Evolutionary conservation across 2,329 filamentous ascomycete species (phyloP).

Genomic region (Fusarium sp.): DNA sequence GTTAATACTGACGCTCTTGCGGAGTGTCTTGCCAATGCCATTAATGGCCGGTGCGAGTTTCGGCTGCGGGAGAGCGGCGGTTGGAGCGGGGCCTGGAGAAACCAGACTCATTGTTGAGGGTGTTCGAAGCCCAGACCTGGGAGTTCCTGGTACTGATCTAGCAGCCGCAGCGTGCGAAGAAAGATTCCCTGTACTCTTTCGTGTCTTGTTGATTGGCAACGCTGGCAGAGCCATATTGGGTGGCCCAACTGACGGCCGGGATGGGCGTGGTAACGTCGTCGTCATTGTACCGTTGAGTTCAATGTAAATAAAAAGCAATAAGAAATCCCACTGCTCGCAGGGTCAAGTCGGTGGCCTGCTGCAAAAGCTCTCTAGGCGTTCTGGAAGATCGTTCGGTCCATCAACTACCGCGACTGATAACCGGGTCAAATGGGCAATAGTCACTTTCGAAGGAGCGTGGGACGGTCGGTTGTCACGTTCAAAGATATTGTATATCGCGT

Average conservation of each 20-base stretch:
- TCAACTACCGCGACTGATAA: constrained; percentile 42
- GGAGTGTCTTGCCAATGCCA: constrained; percentile 75
- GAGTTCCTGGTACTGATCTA: constrained; percentile 61
- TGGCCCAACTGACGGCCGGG: constrained; percentile 77
- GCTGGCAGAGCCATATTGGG: constrained; percentile 80
- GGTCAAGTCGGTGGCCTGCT: constrained; percentile 39
- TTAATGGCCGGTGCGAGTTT: constrained; percentile 69
- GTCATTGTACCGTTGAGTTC: constrained; percentile 46
- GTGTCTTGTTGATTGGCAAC: constrained; percentile 78
- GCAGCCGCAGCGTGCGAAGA: constrained; percentile 53
- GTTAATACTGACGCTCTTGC: constrained; percentile 93
- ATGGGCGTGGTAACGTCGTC: constrained; percentile 75
- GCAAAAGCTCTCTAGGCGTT: constrained; percentile 42
- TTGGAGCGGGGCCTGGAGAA: constrained; percentile 67
- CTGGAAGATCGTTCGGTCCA: constrained; percentile 48
- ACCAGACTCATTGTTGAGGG: constrained; percentile 69
- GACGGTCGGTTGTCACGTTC: constrained; percentile 5
- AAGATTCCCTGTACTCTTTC: constrained; percentile 72
- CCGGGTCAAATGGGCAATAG: constrained; percentile 21
- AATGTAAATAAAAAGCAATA: constrained; percentile 17
- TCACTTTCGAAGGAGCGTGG: constrained; percentile 21
- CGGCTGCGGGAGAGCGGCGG: constrained; percentile 67
- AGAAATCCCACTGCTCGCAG: constrained; percentile 36
- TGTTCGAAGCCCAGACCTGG: constrained; percentile 70
- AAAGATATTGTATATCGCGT: constrained; percentile 26